Conservation (phyloP, 768 basidiomycete species). For the Cystofilobasidium bisporidii region DNA sequence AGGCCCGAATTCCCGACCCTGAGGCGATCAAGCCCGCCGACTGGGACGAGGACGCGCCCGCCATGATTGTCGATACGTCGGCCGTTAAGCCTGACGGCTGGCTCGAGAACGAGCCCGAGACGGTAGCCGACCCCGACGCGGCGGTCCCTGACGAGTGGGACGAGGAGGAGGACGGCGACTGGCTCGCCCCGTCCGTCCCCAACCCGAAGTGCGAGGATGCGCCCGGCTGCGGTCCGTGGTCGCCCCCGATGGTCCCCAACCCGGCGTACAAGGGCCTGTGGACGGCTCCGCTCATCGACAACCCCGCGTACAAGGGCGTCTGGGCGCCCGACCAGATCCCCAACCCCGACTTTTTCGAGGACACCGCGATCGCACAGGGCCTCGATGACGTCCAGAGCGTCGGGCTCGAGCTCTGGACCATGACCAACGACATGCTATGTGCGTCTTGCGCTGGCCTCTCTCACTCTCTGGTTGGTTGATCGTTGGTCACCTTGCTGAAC, state of each 20-base stretch:
- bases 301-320: constrained; percentile 92
- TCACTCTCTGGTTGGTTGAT: neutral
- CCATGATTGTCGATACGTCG: constrained; percentile 77
- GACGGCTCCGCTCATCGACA: constrained; percentile 87
- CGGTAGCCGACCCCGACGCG: constrained; percentile 69
- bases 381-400: constrained; percentile 85
- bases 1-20: constrained; percentile 71
- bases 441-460: constrained; percentile 47
- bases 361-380: constrained; percentile 62
- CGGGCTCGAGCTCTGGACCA: constrained; percentile 98
- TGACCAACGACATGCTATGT: constrained; percentile 85
- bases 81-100: constrained; percentile 79
- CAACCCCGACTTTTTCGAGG: constrained; percentile 88
- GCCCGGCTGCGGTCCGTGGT: constrained; percentile 93
- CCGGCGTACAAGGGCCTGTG: constrained; percentile 97
- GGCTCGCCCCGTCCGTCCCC: constrained; percentile 77
- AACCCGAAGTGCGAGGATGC: constrained; percentile 87
- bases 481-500: neutral
- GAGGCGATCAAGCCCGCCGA: constrained; percentile 85
- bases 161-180: constrained; percentile 50
- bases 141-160: constrained; percentile 99
- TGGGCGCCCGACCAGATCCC: constrained; percentile 86
- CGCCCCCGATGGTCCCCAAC: constrained; percentile 76
- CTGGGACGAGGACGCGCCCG: constrained; percentile 96
- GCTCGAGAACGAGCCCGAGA: constrained; percentile 76